Base-by-base conservation (phyloP, 495 filamentous ascomycete genomes). In the Xylaria venustula region DNA sequence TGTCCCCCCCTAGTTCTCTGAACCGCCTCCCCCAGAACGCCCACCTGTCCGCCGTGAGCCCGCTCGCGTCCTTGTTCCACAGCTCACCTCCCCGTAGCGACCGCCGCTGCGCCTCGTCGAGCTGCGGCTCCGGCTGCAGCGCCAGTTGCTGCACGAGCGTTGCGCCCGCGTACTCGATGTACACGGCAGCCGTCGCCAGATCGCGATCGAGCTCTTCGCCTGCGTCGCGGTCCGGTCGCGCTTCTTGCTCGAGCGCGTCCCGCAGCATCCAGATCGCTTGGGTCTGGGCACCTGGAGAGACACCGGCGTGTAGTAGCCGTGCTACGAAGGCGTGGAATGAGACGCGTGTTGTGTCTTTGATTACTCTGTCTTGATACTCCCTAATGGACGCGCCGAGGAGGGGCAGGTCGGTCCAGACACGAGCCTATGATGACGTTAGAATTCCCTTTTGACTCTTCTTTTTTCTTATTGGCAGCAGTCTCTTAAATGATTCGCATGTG, bases 291-390 rank as follows among this genome's bases (percentile, higher is more conserved):
- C 34, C 54, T 1, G 61, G 34, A 0, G 61, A 51, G 17, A 71
- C 52, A 0, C 65, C 66, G 11, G 59, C 64, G 25, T 63, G 58
- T 7, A 66, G 53, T 23, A 68, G 61, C 45, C 41, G 60, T 8
- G 68, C 66, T 2, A 58, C 55, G 53, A 71, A 65, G 17, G 68
- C 68, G 25, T 68, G 66, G 50, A 66, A 66, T 12, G 63, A 60
- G 26, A 71, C 22, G 44, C 53, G 62, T 0, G 51, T 48, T 9
- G 20, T 34, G 12, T 5, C 34, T 17, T 15, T 32, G 45, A 12
- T 17, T 12, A 9, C 55, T 50, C 7, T 56, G 53, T 62, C 62
- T 1, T 66, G 61, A 23, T 61, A 25, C 23, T 68, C 63, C 32
- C 66, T 57, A 41, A 66, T 54, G 2, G 50, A 46, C 1, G 61